Conservation (phyloP, 495 filamentous ascomycete species). For the Trichodelitschia bisporula region DNA sequence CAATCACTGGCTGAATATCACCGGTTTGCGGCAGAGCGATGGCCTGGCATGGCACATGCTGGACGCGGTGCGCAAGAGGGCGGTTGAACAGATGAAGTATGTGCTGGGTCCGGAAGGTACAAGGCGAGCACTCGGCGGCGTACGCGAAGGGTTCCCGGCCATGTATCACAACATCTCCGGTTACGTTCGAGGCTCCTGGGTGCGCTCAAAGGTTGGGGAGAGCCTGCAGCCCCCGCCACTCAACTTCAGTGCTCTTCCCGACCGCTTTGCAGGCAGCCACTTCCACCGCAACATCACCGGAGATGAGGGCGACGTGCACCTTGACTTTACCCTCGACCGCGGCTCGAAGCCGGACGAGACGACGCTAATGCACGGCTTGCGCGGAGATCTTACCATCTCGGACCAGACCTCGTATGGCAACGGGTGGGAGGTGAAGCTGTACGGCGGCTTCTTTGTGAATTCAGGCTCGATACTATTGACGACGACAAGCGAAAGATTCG, state of each 20-base stretch:
- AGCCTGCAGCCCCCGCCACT: slow-evolving; percentile 16
- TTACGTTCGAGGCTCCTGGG: slow-evolving; percentile 50
- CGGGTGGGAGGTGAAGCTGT: slow-evolving; percentile 48
- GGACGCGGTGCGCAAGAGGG: slow-evolving; percentile 26
- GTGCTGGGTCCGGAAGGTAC: slow-evolving; percentile 16
- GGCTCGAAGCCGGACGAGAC: slow-evolving; percentile 6
- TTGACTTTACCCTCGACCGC: slow-evolving; percentile 6
- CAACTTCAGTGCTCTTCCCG: slow-evolving; percentile 25
- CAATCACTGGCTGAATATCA: slow-evolving; percentile 43
- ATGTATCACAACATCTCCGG: slow-evolving; percentile 69
- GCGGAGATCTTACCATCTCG: slow-evolving; percentile 38
- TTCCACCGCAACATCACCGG: slow-evolving; percentile 15
- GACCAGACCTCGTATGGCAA: slow-evolving; percentile 39
- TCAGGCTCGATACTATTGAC: slow-evolving; percentile 54
- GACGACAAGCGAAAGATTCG: slow-evolving; percentile 66
- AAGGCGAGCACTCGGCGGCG: slow-evolving; percentile 14
- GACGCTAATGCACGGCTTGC: slow-evolving; percentile 1
- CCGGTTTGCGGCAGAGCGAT: slow-evolving; percentile 48
- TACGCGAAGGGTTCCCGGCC: slow-evolving; percentile 11
- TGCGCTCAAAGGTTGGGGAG: slow-evolving; percentile 26
- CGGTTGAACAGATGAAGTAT: slow-evolving; percentile 23
- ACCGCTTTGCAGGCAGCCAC: slow-evolving; percentile 5
- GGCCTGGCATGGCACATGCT: slow-evolving; percentile 49
- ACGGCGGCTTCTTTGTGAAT: slow-evolving; percentile 61
- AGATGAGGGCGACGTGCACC: slow-evolving; percentile 7